Evolutionary conservation across 495 filamentous ascomycete species (phyloP).

Genomic region (Baudoinia panamericana): DNA sequence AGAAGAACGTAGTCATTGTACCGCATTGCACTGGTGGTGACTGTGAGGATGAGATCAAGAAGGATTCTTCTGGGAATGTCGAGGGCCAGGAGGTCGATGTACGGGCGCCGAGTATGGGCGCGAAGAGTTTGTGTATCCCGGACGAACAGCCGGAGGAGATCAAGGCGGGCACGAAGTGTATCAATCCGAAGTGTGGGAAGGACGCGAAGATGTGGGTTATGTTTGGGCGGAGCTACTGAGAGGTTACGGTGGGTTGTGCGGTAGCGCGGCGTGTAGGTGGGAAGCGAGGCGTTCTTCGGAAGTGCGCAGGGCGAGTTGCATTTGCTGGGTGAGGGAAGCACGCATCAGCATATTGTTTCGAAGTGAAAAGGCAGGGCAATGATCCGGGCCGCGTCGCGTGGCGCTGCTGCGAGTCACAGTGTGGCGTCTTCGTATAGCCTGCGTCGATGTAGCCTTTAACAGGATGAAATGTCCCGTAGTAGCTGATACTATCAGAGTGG

Average conservation of each 20-base stretch:
- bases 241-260: neutral
- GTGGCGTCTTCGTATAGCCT: no score
- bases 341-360: no score
- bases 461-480: no score
- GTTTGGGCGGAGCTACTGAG: constrained; percentile 57
- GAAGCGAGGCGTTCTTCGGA: no score
- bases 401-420: no score
- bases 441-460: no score
- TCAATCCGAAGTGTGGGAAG: constrained; percentile 66
- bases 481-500: no score
- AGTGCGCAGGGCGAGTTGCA: no score
- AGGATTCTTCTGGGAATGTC: constrained; percentile 37
- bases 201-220: constrained; percentile 70
- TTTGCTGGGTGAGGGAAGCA: no score
- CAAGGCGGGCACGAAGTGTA: constrained; percentile 70
- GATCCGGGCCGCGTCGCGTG: no score
- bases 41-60: constrained; percentile 92
- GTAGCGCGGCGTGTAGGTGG: no score
- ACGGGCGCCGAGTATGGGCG: constrained; percentile 84
- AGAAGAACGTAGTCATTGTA: constrained; percentile 81
- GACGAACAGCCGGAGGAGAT: constrained; percentile 79
- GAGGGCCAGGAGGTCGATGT: constrained; percentile 50
- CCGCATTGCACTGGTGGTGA: constrained; percentile 68
- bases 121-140: constrained; percentile 94
- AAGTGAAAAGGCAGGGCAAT: no score